phyloP scores from a whole-genome alignment of 305 asterid species.

The Rubia peregrina region DNA sequence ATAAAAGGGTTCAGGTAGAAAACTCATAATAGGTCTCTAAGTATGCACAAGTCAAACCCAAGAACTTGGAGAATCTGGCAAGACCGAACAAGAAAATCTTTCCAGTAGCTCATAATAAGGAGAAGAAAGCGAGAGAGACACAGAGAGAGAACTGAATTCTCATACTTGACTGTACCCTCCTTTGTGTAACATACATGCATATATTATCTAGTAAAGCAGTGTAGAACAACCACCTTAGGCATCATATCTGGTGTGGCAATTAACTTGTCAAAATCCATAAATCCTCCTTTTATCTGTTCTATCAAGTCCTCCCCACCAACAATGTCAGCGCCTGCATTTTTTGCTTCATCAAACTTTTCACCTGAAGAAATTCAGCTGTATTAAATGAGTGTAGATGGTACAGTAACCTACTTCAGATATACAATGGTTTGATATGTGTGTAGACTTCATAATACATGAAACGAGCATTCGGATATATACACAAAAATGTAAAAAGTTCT shows the following conservation, averaged over 20 bases:
- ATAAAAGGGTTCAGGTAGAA: background rate
- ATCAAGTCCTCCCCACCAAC: constrained; percentile 98
- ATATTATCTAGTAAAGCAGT: background rate
- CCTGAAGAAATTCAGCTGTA: constrained; percentile 43
- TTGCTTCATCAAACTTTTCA: constrained; percentile 94
- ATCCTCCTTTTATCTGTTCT: constrained; percentile 81
- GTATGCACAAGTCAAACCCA: background rate
- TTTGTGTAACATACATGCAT: background rate
- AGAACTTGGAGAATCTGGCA: background rate
- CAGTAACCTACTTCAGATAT: constrained; percentile 10
- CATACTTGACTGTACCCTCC: background rate
- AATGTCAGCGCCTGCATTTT: constrained; percentile 92
- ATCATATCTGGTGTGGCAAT: constrained; percentile 99
- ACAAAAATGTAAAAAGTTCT: background rate
- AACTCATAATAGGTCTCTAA: background rate
- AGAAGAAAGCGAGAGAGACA: background rate
- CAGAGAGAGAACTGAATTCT: background rate
- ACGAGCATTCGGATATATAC: background rate
- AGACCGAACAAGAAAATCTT: background rate
- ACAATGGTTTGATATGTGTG: background rate
- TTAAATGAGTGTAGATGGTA: constrained; percentile 21
- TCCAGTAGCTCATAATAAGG: background rate
- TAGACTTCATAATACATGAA: background rate
- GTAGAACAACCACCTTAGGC: constrained; percentile 62
- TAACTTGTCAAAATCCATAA: constrained; percentile 89